Evolutionary conservation across 2,329 filamentous ascomycete genomes (phyloP).

Genomic region (Fusarium bulbicola): DNA sequence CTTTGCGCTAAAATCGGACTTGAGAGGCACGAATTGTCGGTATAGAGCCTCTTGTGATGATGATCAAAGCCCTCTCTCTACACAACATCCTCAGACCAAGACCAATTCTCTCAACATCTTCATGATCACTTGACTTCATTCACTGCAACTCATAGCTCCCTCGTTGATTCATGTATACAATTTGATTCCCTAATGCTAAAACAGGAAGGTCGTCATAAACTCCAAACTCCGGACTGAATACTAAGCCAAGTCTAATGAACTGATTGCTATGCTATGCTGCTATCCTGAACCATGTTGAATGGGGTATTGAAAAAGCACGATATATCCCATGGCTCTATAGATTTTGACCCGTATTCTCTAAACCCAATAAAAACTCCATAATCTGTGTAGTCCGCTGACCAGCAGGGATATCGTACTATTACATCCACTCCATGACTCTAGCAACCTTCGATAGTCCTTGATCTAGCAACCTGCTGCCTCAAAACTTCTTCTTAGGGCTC

Average conservation of each 20-base stretch:
- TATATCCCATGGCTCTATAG: neutral
- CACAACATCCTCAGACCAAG: neutral
- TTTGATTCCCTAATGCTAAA: slow-evolving; percentile 5
- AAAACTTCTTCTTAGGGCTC: slow-evolving; percentile 5
- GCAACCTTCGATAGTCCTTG: neutral
- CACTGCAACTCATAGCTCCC: neutral
- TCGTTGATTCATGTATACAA: neutral
- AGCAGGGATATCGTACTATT: slow-evolving; percentile 11
- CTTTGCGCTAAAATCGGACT: too few relatives aligned
- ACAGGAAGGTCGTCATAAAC: neutral
- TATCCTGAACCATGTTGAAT: neutral
- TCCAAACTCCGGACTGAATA: neutral
- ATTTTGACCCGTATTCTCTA: neutral
- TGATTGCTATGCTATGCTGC: slow-evolving; percentile 17
- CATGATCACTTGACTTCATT: neutral
- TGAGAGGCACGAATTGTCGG: too few relatives aligned
- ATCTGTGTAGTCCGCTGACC: neutral
- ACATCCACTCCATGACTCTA: neutral
- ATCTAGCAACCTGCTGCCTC: neutral
- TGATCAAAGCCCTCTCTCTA: neutral
- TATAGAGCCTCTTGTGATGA: neutral
- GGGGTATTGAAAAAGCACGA: slow-evolving; percentile 16
- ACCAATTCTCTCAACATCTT: neutral
- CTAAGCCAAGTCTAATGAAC: slow-evolving; percentile 16
- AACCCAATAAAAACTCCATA: slow-evolving; percentile 11